Evolutionary conservation across 352 stramenopile species (phyloP).

Genomic region (Nothophytophthora sp.): DNA sequence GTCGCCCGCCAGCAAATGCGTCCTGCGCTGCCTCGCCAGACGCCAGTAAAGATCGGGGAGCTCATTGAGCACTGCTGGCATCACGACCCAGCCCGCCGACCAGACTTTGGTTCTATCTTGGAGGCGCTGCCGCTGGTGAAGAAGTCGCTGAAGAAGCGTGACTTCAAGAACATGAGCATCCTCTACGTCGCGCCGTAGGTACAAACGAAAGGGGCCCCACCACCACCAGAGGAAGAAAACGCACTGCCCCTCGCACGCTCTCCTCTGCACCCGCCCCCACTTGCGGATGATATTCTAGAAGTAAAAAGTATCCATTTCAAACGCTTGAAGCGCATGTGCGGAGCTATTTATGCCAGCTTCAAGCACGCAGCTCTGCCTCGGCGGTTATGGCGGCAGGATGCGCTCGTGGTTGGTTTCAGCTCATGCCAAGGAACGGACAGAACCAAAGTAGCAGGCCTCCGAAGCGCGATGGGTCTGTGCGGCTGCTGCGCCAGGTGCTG

Average conservation of each 20-base stretch:
- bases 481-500: conserved; percentile 25
- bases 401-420: too few relatives aligned
- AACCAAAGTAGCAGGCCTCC: too few relatives aligned
- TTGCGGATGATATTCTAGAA: background rate
- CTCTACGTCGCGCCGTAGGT: conserved; percentile 27
- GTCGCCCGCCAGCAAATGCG: conserved; percentile 85
- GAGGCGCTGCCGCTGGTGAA: conserved; percentile 82
- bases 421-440: background rate
- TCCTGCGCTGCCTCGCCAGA: conserved; percentile 83
- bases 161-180: conserved; percentile 88
- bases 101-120: conserved; percentile 75
- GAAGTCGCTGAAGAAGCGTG: conserved; percentile 79
- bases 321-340: too few relatives aligned
- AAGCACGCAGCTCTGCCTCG: too few relatives aligned
- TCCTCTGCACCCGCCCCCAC: background rate
- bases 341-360: too few relatives aligned
- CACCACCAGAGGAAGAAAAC: background rate
- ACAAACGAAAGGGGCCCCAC: background rate
- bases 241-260: background rate
- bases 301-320: background rate
- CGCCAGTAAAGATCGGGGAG: conserved; percentile 76
- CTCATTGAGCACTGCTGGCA: conserved; percentile 87
- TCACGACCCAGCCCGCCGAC: conserved; percentile 71
- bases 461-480: conserved; percentile 3
- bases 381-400: too few relatives aligned